Percentiles rank a stretch among this genome's conserved stretches.
Evolutionary conservation across 208 protist species (phyloP).

Genomic region (Herpetomonas tarakana): DNA sequence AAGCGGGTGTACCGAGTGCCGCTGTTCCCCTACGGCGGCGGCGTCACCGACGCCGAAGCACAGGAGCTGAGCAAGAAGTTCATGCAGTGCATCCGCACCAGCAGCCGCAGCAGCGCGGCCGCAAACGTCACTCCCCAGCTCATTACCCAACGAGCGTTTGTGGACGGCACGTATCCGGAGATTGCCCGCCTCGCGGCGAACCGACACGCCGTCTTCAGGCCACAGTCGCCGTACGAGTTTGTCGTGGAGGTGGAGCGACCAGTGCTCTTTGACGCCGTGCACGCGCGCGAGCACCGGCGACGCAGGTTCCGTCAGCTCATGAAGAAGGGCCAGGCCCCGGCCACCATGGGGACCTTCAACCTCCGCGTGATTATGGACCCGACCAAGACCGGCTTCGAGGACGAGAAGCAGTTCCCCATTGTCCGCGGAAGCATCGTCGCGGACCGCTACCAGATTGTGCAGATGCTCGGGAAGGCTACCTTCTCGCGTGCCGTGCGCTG

Average conservation of each 20-base stretch:
- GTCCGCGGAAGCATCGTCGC: conserved; percentile 84
- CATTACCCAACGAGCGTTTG: conserved; percentile 45
- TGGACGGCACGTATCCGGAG: conserved; percentile 37
- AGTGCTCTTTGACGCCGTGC: conserved; percentile 74
- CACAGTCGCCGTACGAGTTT: conserved; percentile 80
- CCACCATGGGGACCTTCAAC: conserved; percentile 87
- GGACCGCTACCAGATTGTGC: conserved; percentile 93
- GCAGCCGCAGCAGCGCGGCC: conserved; percentile 7
- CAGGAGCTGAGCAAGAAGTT: conserved; percentile 48
- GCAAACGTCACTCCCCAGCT: conserved; percentile 27
- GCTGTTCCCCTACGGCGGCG: conserved; percentile 83
- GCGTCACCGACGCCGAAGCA: conserved; percentile 67
- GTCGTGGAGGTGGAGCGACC: conserved; percentile 79
- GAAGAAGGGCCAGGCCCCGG: conserved; percentile 56
- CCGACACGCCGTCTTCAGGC: conserved; percentile 35
- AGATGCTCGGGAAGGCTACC: conserved; percentile 94
- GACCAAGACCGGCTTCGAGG: conserved; percentile 93
- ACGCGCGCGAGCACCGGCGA: conserved; percentile 62
- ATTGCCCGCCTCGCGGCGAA: conserved; percentile 25
- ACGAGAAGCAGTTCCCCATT: conserved; percentile 92
- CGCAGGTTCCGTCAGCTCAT: conserved; percentile 62
- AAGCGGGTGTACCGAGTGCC: conserved; percentile 68
- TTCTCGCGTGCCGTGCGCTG: conserved; percentile 94
- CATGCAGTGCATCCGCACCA: conserved; percentile 35
- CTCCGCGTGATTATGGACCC: conserved; percentile 91